Percentiles rank a stretch among this genome's conserved stretches.
These are phyloP conservation scores for Fistulifera pelliculosa DNA, from an alignment of 108 stramenopile genomes.

Conservation along the genomic window DNA sequence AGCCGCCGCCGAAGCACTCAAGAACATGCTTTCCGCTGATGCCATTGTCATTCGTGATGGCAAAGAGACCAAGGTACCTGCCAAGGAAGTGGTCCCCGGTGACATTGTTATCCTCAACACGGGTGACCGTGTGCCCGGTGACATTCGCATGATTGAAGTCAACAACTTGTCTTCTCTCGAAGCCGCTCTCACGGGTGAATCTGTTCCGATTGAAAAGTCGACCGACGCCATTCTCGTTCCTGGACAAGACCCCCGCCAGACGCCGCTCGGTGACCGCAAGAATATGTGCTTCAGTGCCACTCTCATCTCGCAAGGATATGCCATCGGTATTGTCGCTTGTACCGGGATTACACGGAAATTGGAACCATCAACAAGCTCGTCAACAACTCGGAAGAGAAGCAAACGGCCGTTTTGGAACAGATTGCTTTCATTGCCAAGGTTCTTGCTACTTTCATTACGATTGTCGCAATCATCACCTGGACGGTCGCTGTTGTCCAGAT, in stretches of 20 bases:
- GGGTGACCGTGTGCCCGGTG: slow-evolving; percentile 82
- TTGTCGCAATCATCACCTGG: slow-evolving; percentile 78
- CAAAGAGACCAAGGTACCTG: slow-evolving; percentile 55
- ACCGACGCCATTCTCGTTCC: slow-evolving; percentile 32
- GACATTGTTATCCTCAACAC: slow-evolving; percentile 53
- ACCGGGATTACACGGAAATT: slow-evolving; percentile 90
- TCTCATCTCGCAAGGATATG: slow-evolving; percentile 82
- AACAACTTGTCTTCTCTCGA: slow-evolving; percentile 71
- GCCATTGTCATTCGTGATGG: slow-evolving; percentile 65
- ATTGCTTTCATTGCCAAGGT: slow-evolving; percentile 82
- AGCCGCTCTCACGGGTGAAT: slow-evolving; percentile 90
- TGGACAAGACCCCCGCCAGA: slow-evolving; percentile 34
- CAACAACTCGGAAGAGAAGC: slow-evolving; percentile 64
- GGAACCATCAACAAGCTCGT: slow-evolving; percentile 89
- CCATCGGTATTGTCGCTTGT: slow-evolving; percentile 71
- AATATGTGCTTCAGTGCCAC: slow-evolving; percentile 88
- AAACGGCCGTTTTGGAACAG: slow-evolving; percentile 90
- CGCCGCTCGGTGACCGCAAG: slow-evolving; percentile 76
- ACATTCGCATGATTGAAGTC: slow-evolving; percentile 74
- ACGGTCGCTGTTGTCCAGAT: slow-evolving; percentile 54
- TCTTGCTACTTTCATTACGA: slow-evolving; percentile 71
- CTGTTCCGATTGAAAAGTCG: slow-evolving; percentile 79
- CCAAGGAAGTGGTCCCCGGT: slow-evolving; percentile 56
- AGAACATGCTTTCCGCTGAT: slow-evolving; percentile 69
- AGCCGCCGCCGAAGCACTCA: slow-evolving; percentile 67